phyloP scores from a whole-genome alignment of 805 yeast species.

The Yueomyces sinensis region DNA sequence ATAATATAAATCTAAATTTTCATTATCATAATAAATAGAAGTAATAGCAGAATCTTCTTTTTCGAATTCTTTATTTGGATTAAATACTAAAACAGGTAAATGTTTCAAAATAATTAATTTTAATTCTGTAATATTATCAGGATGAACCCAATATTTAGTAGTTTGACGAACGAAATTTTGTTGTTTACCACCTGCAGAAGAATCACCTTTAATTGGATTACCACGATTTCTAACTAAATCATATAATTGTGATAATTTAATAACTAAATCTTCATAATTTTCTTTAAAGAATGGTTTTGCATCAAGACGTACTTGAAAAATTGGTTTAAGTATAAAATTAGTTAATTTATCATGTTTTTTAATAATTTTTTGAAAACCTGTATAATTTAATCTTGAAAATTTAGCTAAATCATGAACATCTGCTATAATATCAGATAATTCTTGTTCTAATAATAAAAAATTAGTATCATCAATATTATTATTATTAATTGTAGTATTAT shows the following conservation, averaged over 20 bases:
- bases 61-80: slow-evolving; percentile 89
- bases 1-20: slow-evolving; percentile 77
- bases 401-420: slow-evolving; percentile 96
- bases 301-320: slow-evolving; percentile 84
- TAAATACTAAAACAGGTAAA: slow-evolving; percentile 92
- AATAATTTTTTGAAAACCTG: slow-evolving; percentile 92
- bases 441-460: slow-evolving; percentile 46
- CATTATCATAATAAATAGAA: slow-evolving; percentile 89
- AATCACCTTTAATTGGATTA: slow-evolving; percentile 87
- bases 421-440: slow-evolving; percentile 77
- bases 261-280: slow-evolving; percentile 80
- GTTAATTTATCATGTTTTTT: slow-evolving; percentile 95
- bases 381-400: slow-evolving; percentile 84
- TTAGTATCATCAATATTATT: slow-evolving; percentile 58
- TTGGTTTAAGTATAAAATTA: slow-evolving; percentile 67
- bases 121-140: slow-evolving; percentile 93
- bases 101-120: slow-evolving; percentile 87
- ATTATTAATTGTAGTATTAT: slow-evolving; percentile 28
- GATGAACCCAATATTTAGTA: slow-evolving; percentile 98
- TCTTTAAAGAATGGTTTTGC: slow-evolving; percentile 94
- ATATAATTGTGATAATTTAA: slow-evolving; percentile 75
- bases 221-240: slow-evolving; percentile 94
- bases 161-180: slow-evolving; percentile 98
- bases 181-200: slow-evolving; percentile 96
- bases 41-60: slow-evolving; percentile 92